Evolutionary conservation across 23 red algal species (phyloP), one percentile per base, ranked within the genome.

Genomic region (Gracilaria domingensis): DNA sequence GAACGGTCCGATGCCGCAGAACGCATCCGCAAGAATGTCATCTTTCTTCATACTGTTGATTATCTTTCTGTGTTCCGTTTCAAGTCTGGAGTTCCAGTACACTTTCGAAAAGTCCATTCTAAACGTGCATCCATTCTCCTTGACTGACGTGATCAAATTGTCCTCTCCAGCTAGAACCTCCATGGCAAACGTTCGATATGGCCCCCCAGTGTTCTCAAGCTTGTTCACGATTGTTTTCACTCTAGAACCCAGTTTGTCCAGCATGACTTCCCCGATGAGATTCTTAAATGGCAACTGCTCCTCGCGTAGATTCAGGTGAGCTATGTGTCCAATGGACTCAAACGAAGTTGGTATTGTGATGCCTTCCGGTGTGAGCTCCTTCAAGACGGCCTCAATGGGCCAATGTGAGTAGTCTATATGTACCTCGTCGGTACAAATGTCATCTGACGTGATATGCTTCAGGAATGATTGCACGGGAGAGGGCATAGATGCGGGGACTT

Each of bases 31-130:
- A 0, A 99, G 62, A 13, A 96, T 74, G 55, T 79, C 91, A 3
- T 55, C 32, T 53, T 53, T 17, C 11, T 58, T 60, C 28, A 96
- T 66, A 23, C n/a, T 62, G 14, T n/a, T 54, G 34, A 99, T 90
- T 32, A 99, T 78, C 50, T 90, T 88, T 36, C 94, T 40, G 70
- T 96, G 94, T 69, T 99, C 97, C 30, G 85, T 87, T 87, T 99
- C 97, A 23, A 99, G 83, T 29, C 95, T 90, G 34, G 94, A 96
- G 77, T 99, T 99, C 97, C 97, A 99, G 81, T 99, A 99, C 21
- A 99, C 94, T 18, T 77, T 66, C 28, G 57, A 66, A 39, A 96
- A 94, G 59, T 96, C 94, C 28, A 99, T 55, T 70, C 45, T 61
- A 81, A 92, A 99, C 37, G 39, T 67, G 58, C 97, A 99, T 8